phyloP scores from a whole-genome alignment of 2,329 filamentous ascomycete species.

The Colletotrichum neosansevieriae region DNA sequence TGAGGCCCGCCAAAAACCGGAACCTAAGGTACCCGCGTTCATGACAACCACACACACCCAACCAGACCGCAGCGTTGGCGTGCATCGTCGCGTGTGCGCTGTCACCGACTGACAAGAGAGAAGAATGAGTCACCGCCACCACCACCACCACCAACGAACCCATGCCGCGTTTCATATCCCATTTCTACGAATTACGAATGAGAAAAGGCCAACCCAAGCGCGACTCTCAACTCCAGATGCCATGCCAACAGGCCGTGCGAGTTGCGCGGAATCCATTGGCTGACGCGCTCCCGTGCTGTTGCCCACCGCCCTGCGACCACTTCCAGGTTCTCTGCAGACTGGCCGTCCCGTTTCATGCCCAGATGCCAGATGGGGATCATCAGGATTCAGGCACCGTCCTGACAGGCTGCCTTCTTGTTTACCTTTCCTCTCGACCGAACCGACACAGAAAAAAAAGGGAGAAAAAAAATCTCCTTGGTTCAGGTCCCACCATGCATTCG shows the following conservation, averaged over 20 bases:
- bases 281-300: slow-evolving; percentile 27
- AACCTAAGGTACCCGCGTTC: slow-evolving; percentile 5
- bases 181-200: neutral
- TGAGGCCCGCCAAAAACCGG: slow-evolving; percentile 6
- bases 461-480: slow-evolving; percentile 9
- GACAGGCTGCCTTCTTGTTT: slow-evolving; percentile 24
- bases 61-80: neutral
- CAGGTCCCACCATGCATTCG: slow-evolving; percentile 14
- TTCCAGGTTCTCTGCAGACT: neutral
- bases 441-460: neutral
- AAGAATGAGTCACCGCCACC: slow-evolving; percentile 13
- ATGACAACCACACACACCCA: slow-evolving; percentile 27
- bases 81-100: slow-evolving; percentile 22
- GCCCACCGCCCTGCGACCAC: slow-evolving; percentile 20
- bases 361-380: slow-evolving; percentile 17
- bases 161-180: slow-evolving; percentile 11
- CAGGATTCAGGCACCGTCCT: slow-evolving; percentile 29
- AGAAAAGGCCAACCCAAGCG: neutral
- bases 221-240: slow-evolving; percentile 17
- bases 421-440: slow-evolving; percentile 9
- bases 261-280: slow-evolving; percentile 36
- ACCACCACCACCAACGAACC: slow-evolving; percentile 22
- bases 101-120: slow-evolving; percentile 22
- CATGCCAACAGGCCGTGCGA: slow-evolving; percentile 31
- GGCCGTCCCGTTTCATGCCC: slow-evolving; percentile 19